Base-by-base conservation (phyloP, 2,329 filamentous ascomycete species). In the Elsinoe batatas region DNA sequence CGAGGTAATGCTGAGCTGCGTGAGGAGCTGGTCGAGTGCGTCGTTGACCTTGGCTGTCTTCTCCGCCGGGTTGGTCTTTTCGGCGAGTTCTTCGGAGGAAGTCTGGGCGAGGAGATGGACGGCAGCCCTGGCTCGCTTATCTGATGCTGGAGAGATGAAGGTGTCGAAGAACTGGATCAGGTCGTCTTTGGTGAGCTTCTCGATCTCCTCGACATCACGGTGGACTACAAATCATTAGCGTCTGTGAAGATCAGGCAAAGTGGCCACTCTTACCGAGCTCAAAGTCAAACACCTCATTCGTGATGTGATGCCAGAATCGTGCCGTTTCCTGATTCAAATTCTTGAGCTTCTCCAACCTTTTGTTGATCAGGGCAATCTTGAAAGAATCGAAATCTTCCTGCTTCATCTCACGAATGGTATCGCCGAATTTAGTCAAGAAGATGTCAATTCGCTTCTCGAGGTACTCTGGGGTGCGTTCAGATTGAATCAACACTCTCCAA, bases 401-500 rank as follows among this genome's bases (percentile, higher is more conserved):
- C 2, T 79, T 79, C 91, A 97, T 95, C 2, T 83, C 77, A 44
- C 81, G 76, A 20, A 97, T 71, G 2, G 75, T 83, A 42, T 79
- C 74, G 17, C 78, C 80, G 60, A 89, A 90, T 12, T 76, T 75
- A 20, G 74, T 74, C 38, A 98, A 72, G 76, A 97, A 97, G 1
- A 82, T 78, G 64, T 97, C 89, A 59, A 97, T 95, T 17, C 93
- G 83, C 4, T 82, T 80, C 66, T 97, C 91, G 1, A 98, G 75
- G 65, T 94, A 97, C 40, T 84, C 78, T 0, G 88, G 85, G 2
- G 85, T 83, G 67, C 85, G 85, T 71, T 98, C 91, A 67, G 89
- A 95, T 73, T 98, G 93, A 30, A 98, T 89, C 59, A 97, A 80
- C 60, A 98, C 86, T 5, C 91, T 81, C 71, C 93, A 93, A 1